Evolutionary conservation across 148 eudicot species (phyloP), one percentile per base, ranked within the genome.

Genomic region (Spergularia bocconei): DNA sequence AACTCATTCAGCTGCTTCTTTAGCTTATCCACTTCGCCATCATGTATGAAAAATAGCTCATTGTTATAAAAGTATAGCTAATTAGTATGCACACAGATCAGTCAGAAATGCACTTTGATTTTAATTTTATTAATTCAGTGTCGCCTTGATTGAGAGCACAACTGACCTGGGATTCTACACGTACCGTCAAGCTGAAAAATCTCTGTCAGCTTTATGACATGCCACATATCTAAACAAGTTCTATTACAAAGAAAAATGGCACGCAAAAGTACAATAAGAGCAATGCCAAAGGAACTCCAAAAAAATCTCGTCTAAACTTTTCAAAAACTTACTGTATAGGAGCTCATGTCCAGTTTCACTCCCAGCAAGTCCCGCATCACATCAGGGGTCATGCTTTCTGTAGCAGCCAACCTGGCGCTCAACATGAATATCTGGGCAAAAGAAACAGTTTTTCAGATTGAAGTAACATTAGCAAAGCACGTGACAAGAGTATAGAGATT

Each of bases 331-430:
- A 95, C 99, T 82, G 87, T 88, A 82, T 87, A 96, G 75, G 74
- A 89, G 77, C 87, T 89, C 92, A 96, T 92, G 83, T 92, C 93
- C 86, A 89, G 68, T 85, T 92, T 96, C 20, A 96, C 84, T 41
- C 99, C 99, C 69, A 93, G 82, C 79, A 96, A 80, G 80, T 96
- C 99, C 54, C 99, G 92, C 29, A 91, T 88, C 57, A 96, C 98
- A 81, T 96, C 99, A 80, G 92, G 99, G 41, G 99, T 96, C 99
- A 92, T 96, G 88, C 99, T 96, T 63, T 89, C 97, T 62, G 99
- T 87, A 47, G 89, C 50, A 67, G 98, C 99, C 85, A 96, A 75
- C 79, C 92, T 88, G 54, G 96, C 76, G 44, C 92, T 91, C 75
- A 96, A 77, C 89, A 81, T 84, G 83, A 96, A 96, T 80, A 96